A percentile compares a stretch with the other conserved stretches of the same genome.
Evolutionary conservation across 1,284 basidiomycete genomes (phyloP).

Genomic region (Cutaneotrichosporon dermatis): DNA sequence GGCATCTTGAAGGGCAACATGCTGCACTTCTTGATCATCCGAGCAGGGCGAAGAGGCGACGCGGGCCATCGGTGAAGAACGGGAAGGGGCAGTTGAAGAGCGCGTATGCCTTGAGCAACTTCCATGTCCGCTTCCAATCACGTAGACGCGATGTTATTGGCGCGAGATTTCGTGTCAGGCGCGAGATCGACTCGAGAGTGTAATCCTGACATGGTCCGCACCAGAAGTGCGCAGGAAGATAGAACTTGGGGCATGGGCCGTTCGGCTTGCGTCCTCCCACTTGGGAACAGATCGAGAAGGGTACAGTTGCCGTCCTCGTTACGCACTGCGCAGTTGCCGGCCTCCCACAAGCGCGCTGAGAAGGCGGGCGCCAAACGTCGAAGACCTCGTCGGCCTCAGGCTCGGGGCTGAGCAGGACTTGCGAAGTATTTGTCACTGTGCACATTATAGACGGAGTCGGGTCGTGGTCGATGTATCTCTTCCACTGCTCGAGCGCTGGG

Average conservation of each 20-base stretch:
- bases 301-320: slow-evolving; percentile 40
- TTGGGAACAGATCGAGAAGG: slow-evolving; percentile 38
- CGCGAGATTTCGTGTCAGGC: slow-evolving; percentile 35
- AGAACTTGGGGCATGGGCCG: slow-evolving; percentile 21
- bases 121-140: slow-evolving; percentile 47
- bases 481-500: background rate
- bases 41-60: slow-evolving; percentile 42
- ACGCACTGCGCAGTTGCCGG: slow-evolving; percentile 34
- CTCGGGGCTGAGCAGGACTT: slow-evolving; percentile 8
- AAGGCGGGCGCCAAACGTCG: slow-evolving; percentile 29
- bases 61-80: slow-evolving; percentile 39
- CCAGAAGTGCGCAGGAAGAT: slow-evolving; percentile 48
- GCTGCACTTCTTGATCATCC: slow-evolving; percentile 40
- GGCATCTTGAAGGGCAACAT: slow-evolving; percentile 39
- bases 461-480: background rate
- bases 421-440: slow-evolving; percentile 2
- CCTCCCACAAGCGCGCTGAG: slow-evolving; percentile 35
- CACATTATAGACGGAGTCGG: background rate
- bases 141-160: slow-evolving; percentile 38
- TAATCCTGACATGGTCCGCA: slow-evolving; percentile 49
- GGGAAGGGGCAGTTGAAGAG: slow-evolving; percentile 47
- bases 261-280: background rate
- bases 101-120: slow-evolving; percentile 45
- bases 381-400: slow-evolving; percentile 26
- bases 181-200: slow-evolving; percentile 36